phyloP scores from a whole-genome alignment of 495 filamentous ascomycete species.

The Entonaema liquescens region DNA sequence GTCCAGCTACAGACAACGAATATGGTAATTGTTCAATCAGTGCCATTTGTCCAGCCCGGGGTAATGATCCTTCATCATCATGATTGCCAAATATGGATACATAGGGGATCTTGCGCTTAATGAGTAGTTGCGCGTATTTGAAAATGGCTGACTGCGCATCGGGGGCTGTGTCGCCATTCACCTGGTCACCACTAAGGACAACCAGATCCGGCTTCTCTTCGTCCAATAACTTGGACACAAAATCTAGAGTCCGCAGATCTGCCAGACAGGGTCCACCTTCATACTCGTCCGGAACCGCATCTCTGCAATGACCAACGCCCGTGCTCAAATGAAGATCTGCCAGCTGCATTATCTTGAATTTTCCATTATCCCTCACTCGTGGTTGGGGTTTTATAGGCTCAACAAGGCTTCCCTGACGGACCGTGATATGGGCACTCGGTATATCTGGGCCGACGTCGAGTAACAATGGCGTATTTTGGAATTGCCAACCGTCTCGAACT shows the following conservation, averaged over 20 bases:
- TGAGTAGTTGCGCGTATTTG: conserved; percentile 88
- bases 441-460: conserved; percentile 68
- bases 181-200: conserved; percentile 89
- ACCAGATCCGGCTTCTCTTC: conserved; percentile 93
- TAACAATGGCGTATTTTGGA: conserved; percentile 73
- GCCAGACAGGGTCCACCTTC: conserved; percentile 86
- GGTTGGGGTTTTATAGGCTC: conserved; percentile 71
- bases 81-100: conserved; percentile 97
- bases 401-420: conserved; percentile 73
- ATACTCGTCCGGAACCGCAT: conserved; percentile 75
- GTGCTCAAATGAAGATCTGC: conserved; percentile 93
- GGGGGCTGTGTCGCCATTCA: conserved; percentile 91
- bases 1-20: conserved; percentile 83
- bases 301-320: conserved; percentile 83
- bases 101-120: conserved; percentile 88
- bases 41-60: conserved; percentile 79
- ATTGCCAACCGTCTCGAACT: conserved; percentile 81
- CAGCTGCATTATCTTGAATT: conserved; percentile 95
- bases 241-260: conserved; percentile 90
- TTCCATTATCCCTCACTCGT: conserved; percentile 83
- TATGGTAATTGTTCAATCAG: conserved; percentile 87
- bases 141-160: conserved; percentile 93
- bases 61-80: conserved; percentile 89
- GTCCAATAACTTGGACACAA: conserved; percentile 81
- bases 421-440: conserved; percentile 74